Evolutionary conservation across 1,284 basidiomycete genomes (phyloP).

Genomic region (Pseudozyma pruni): DNA sequence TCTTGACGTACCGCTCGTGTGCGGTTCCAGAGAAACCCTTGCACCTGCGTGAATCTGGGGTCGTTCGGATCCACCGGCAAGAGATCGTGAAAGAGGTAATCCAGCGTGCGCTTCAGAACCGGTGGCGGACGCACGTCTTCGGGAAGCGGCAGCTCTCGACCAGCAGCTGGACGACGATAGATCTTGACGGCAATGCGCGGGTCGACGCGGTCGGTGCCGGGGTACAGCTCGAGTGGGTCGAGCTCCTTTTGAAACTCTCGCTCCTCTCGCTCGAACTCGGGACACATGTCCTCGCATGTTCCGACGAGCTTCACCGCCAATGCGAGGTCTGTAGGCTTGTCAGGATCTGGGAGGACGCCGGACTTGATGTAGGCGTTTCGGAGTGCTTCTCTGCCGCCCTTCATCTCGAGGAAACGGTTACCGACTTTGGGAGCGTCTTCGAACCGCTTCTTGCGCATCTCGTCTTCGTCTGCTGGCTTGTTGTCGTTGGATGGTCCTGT

Average conservation of each 20-base stretch:
- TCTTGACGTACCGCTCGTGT: constrained; percentile 90
- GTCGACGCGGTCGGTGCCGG: constrained; percentile 76
- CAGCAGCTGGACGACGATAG: constrained; percentile 88
- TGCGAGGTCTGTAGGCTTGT: constrained; percentile 79
- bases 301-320: constrained; percentile 90
- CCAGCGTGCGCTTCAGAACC: constrained; percentile 83
- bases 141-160: constrained; percentile 84
- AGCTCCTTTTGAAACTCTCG: constrained; percentile 90
- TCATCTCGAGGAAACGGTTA: constrained; percentile 54
- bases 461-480: constrained; percentile 33
- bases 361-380: constrained; percentile 81
- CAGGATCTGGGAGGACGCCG: constrained; percentile 87
- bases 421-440: constrained; percentile 50
- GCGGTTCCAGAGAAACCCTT: constrained; percentile 89
- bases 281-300: constrained; percentile 93
- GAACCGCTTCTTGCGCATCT: constrained; percentile 50
- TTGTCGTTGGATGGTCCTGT: not conserved
- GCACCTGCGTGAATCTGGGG: constrained; percentile 76
- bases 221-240: constrained; percentile 79
- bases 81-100: constrained; percentile 89
- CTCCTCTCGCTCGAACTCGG: constrained; percentile 88
- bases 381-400: constrained; percentile 67
- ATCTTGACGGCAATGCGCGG: constrained; percentile 89
- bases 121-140: constrained; percentile 89
- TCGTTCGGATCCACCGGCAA: constrained; percentile 72